Percentiles rank a stretch among this genome's conserved stretches.
phyloP scores from a whole-genome alignment of 2,329 filamentous ascomycete genomes.

The Fusarium floridanum region DNA sequence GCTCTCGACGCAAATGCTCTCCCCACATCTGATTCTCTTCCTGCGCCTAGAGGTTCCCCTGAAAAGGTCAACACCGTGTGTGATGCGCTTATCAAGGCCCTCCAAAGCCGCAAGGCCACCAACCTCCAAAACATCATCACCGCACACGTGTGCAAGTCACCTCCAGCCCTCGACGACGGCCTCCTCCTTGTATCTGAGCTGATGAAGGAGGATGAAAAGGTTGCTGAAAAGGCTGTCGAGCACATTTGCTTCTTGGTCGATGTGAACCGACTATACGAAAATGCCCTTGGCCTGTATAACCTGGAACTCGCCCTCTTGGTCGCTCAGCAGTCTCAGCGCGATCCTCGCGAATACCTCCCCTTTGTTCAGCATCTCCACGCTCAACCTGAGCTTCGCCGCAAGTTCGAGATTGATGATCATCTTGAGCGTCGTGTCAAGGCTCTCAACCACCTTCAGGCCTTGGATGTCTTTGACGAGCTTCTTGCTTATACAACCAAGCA shows the following conservation, averaged over 20 bases:
- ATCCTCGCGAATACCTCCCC: constrained; percentile 94
- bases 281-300: constrained; percentile 90
- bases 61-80: constrained; percentile 90
- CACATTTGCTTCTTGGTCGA: constrained; percentile 98
- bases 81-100: constrained; percentile 80
- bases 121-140: constrained; percentile 94
- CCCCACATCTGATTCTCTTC: constrained; percentile 21
- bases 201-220: constrained; percentile 73
- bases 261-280: constrained; percentile 90
- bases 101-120: constrained; percentile 72
- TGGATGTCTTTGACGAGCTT: constrained; percentile 83
- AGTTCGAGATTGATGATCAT: constrained; percentile 91
- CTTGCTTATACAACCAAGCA: constrained; percentile 84
- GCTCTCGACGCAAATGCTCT: constrained; percentile 5
- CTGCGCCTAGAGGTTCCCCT: constrained; percentile 34
- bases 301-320: constrained; percentile 90
- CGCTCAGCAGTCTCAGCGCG: constrained; percentile 95
- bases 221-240: constrained; percentile 90
- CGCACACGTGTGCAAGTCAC: constrained; percentile 91
- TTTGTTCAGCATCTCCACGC: constrained; percentile 91
- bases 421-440: constrained; percentile 83
- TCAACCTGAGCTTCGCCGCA: constrained; percentile 76
- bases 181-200: constrained; percentile 83
- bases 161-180: constrained; percentile 89
- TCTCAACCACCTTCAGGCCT: constrained; percentile 77